These are phyloP conservation scores for Polytrichum commune DNA, from an alignment of 225 moss, liverwort and hornwort genomes.

Conservation along the genomic window DNA sequence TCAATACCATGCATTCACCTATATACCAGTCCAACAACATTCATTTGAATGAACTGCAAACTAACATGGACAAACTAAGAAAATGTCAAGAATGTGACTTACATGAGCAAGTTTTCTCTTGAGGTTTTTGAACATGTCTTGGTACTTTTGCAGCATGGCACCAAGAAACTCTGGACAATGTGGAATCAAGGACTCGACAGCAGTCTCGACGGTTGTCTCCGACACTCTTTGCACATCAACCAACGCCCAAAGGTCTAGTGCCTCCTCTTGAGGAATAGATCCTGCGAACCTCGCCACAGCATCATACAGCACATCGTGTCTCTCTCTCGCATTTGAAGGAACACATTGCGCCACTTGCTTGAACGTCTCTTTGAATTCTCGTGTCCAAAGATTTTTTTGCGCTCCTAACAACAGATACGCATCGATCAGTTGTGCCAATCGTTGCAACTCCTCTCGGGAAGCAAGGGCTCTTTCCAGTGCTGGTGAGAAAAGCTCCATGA, in stretches of 20 bases:
- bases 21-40: not conserved
- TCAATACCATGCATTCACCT: too few species aligned
- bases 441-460: not conserved
- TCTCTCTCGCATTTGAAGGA: slow-evolving; percentile 3
- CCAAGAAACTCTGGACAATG: slow-evolving; percentile 1
- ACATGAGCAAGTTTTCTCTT: slow-evolving; percentile 24
- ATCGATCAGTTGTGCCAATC: slow-evolving; percentile 15
- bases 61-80: not conserved
- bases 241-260: slow-evolving; percentile 15
- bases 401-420: slow-evolving; percentile 8
- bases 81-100: slow-evolving; percentile 1
- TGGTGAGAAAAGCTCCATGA: slow-evolving; percentile 8
- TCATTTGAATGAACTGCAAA: not conserved
- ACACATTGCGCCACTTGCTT: slow-evolving; percentile 16
- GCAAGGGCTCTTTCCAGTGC: not conserved
- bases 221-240: slow-evolving; percentile 16
- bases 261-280: not conserved
- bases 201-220: slow-evolving; percentile 14
- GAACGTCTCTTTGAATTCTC: slow-evolving; percentile 12
- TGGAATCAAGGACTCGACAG: slow-evolving; percentile 5
- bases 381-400: not conserved
- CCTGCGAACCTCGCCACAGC: slow-evolving; percentile 19
- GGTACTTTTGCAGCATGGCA: slow-evolving; percentile 10
- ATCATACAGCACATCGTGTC: slow-evolving; percentile 24
- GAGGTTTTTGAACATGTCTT: slow-evolving; percentile 5